Evolutionary conservation across 2,329 filamentous ascomycete species (phyloP).

Genomic region (Monilinia aucupariae): DNA sequence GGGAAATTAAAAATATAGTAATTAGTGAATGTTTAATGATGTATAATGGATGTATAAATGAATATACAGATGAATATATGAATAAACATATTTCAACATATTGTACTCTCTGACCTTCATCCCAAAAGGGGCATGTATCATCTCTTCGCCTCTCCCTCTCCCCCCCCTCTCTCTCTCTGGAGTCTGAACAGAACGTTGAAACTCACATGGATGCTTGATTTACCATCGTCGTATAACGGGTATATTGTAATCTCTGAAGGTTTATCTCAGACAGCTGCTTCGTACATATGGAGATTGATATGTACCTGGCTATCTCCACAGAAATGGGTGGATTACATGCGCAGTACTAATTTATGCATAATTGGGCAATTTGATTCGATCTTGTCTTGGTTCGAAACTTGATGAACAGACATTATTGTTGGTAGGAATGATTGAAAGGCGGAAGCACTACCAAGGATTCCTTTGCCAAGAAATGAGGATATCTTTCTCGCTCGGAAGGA

Average conservation of each 20-base stretch:
- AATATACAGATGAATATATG: no score
- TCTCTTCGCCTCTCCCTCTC: no score
- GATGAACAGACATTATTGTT: not conserved
- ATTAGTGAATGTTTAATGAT: slow-evolving; percentile 5
- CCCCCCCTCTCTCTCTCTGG: not conserved
- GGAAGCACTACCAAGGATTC: not conserved
- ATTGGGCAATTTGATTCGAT: not conserved
- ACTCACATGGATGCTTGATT: slow-evolving; percentile 20
- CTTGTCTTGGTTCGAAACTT: not conserved
- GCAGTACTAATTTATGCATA: slow-evolving; percentile 14
- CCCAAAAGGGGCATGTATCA: not conserved
- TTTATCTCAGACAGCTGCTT: not conserved
- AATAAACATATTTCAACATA: no score
- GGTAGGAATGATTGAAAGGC: not conserved
- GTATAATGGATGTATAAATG: not conserved
- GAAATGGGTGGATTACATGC: slow-evolving; percentile 2
- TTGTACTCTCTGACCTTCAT: not conserved
- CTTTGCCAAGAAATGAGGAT: slow-evolving; percentile 1
- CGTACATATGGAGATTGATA: slow-evolving; percentile 5
- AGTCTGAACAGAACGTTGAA: not conserved
- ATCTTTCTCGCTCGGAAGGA: not conserved
- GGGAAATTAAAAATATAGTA: slow-evolving; percentile 2
- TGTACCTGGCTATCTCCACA: slow-evolving; percentile 13
- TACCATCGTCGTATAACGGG: slow-evolving; percentile 23
- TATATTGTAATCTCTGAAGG: slow-evolving; percentile 11